These are phyloP conservation scores for Limonium bicolor DNA, from an alignment of 148 eudicot genomes.

Conservation along the genomic window DNA sequence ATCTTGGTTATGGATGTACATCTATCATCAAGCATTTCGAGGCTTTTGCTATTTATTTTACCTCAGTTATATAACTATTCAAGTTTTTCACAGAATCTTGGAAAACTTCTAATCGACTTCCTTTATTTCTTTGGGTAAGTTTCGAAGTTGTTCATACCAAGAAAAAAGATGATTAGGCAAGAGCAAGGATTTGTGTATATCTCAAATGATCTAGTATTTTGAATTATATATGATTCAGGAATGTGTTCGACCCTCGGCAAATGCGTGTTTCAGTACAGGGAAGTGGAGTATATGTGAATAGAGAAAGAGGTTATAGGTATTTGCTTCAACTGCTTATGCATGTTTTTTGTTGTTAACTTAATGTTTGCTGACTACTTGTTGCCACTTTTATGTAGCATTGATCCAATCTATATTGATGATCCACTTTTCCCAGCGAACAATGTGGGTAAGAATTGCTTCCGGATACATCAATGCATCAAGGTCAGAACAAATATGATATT, in stretches of 20 bases:
- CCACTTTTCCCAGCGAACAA: conserved; percentile 88
- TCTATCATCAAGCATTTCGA: too few relatives aligned
- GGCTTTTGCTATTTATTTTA: too few relatives aligned
- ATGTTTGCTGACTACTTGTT: too few relatives aligned
- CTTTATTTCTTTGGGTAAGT: conserved; percentile 95
- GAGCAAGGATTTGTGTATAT: too few relatives aligned
- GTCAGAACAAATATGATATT: conserved; percentile 13
- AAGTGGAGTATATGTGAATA: conserved; percentile 74
- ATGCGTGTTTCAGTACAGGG: conserved; percentile 95
- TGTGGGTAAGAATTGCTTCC: conserved; percentile 92
- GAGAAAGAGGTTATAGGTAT: conserved; percentile 91
- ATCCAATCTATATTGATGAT: conserved; percentile 92
- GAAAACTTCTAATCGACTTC: conserved; percentile 92
- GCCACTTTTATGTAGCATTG: conserved; percentile 61
- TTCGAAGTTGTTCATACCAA: not conserved
- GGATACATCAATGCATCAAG: conserved; percentile 97
- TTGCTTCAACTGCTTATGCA: not conserved
- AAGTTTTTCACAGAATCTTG: conserved; percentile 68
- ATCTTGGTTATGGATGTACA: too few relatives aligned
- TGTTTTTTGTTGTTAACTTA: too few relatives aligned
- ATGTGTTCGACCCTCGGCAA: conserved; percentile 97
- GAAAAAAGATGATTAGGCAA: too few relatives aligned
- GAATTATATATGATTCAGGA: conserved; percentile 63
- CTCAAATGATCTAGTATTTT: conserved; percentile 2
- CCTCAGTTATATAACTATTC: too few relatives aligned